Conservation (phyloP, 345 rosid genomes). For the Camelina neglecta region DNA sequence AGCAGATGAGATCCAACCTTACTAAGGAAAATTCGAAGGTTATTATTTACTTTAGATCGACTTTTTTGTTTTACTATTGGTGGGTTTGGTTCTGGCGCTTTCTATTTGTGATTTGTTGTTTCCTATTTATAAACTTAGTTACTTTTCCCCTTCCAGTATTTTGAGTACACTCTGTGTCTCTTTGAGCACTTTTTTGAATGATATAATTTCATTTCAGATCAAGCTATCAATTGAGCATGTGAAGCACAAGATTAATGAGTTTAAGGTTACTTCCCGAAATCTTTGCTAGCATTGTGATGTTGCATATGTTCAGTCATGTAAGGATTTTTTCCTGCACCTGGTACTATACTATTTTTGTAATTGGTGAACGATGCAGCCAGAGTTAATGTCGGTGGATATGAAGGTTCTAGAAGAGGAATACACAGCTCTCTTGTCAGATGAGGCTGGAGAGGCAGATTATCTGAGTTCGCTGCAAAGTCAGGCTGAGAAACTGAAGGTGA, state of each 20-base stretch:
- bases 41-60: constrained; percentile 1
- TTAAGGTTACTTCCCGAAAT: constrained; percentile 46
- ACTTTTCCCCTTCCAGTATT: neutral
- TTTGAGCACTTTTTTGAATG: constrained; percentile 19
- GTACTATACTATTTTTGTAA: neutral
- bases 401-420: constrained; percentile 61
- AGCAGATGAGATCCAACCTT: constrained; percentile 51
- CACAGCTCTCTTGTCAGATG: constrained; percentile 59
- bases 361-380: constrained; percentile 53
- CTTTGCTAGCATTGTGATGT: constrained; percentile 25
- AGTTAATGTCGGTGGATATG: constrained; percentile 57
- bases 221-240: constrained; percentile 54
- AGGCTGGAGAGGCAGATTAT: constrained; percentile 61
- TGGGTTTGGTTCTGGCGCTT: constrained; percentile 32
- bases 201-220: constrained; percentile 51
- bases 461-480: constrained; percentile 56
- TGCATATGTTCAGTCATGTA: constrained; percentile 5
- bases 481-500: constrained; percentile 61
- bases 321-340: neutral
- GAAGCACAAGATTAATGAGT: constrained; percentile 52
- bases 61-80: neutral
- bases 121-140: neutral
- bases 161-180: neutral
- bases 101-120: neutral
- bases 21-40: constrained; percentile 60